Conservation (phyloP, 2,329 filamentous ascomycete species). For the Pyrenophora seminiperda region DNA sequence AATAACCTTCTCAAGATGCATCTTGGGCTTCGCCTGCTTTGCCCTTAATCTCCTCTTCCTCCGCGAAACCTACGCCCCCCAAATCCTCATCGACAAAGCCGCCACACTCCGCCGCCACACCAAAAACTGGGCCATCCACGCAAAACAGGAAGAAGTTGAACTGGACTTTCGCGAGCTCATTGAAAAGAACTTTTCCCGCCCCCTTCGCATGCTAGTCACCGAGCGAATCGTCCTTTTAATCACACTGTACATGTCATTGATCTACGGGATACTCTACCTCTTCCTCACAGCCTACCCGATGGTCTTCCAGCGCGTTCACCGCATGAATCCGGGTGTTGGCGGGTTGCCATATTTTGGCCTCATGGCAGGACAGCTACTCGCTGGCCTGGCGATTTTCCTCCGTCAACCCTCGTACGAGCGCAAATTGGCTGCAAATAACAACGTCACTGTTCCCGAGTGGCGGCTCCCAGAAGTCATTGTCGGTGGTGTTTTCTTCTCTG, state of each 20-base stretch:
- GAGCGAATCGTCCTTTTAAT: slow-evolving; percentile 56
- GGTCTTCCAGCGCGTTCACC: slow-evolving; percentile 75
- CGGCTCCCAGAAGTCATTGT: slow-evolving; percentile 60
- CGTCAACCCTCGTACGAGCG: slow-evolving; percentile 70
- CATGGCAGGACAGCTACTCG: slow-evolving; percentile 73
- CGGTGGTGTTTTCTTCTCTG: slow-evolving; percentile 55
- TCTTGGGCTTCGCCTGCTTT: slow-evolving; percentile 61
- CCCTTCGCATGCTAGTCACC: slow-evolving; percentile 54
- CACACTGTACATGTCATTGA: slow-evolving; percentile 44
- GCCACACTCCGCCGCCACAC: slow-evolving; percentile 60
- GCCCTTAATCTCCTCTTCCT: slow-evolving; percentile 60
- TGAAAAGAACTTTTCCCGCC: slow-evolving; percentile 60
- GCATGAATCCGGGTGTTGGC: slow-evolving; percentile 70
- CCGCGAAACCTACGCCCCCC: slow-evolving; percentile 62
- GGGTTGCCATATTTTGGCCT: slow-evolving; percentile 88
- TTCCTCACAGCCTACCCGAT: slow-evolving; percentile 85
- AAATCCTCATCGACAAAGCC: slow-evolving; percentile 63
- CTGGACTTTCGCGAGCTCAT: slow-evolving; percentile 57
- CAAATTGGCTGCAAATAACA: slow-evolving; percentile 54
- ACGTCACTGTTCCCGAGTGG: slow-evolving; percentile 62
- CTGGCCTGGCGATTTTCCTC: slow-evolving; percentile 67
- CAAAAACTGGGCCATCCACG: slow-evolving; percentile 67
- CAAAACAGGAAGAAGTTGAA: slow-evolving; percentile 60
- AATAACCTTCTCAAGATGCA: slow-evolving; percentile 25
- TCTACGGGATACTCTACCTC: slow-evolving; percentile 75